Conservation (phyloP, 2,329 filamentous ascomycete species). For the Iodosphaeria phyllophila region DNA sequence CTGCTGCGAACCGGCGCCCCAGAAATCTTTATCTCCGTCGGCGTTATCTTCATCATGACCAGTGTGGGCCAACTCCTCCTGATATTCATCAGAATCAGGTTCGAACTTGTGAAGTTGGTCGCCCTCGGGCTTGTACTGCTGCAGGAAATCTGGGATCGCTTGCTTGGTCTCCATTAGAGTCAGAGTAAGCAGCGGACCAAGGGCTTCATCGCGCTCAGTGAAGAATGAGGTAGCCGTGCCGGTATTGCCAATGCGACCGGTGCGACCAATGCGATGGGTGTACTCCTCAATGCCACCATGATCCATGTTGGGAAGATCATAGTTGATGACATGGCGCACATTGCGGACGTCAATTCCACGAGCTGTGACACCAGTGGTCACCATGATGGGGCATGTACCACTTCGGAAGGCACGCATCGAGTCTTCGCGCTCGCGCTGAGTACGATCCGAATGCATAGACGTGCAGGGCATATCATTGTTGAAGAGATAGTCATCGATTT, state of each 20-base stretch:
- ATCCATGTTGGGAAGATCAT: slow-evolving; percentile 54
- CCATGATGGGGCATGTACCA: slow-evolving; percentile 58
- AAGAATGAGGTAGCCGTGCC: slow-evolving; percentile 84
- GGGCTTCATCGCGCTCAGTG: slow-evolving; percentile 53
- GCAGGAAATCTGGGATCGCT: slow-evolving; percentile 64
- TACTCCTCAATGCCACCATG: slow-evolving; percentile 91
- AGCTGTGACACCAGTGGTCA: slow-evolving; percentile 72
- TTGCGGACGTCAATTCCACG: slow-evolving; percentile 80
- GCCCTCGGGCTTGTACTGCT: slow-evolving; percentile 40
- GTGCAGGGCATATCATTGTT: slow-evolving; percentile 65
- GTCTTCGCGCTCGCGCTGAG: slow-evolving; percentile 81
- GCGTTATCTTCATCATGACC: slow-evolving; percentile 1
- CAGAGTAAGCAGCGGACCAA: slow-evolving; percentile 60
- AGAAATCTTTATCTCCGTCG: slow-evolving; percentile 1
- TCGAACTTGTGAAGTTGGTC: slow-evolving; percentile 29
- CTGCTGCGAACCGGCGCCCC: too few relatives aligned
- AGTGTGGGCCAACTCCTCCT: slow-evolving; percentile 12
- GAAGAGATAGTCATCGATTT: slow-evolving; percentile 74
- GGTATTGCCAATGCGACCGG: slow-evolving; percentile 76
- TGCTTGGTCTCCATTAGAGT: slow-evolving; percentile 67
- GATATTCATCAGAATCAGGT: slow-evolving; percentile 30
- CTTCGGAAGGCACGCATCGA: slow-evolving; percentile 70
- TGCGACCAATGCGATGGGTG: slow-evolving; percentile 84
- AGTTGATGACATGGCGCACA: slow-evolving; percentile 87
- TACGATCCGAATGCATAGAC: slow-evolving; percentile 75